phyloP scores from a whole-genome alignment of 2,329 filamentous ascomycete genomes.

The Ambrosiella beaveri region DNA sequence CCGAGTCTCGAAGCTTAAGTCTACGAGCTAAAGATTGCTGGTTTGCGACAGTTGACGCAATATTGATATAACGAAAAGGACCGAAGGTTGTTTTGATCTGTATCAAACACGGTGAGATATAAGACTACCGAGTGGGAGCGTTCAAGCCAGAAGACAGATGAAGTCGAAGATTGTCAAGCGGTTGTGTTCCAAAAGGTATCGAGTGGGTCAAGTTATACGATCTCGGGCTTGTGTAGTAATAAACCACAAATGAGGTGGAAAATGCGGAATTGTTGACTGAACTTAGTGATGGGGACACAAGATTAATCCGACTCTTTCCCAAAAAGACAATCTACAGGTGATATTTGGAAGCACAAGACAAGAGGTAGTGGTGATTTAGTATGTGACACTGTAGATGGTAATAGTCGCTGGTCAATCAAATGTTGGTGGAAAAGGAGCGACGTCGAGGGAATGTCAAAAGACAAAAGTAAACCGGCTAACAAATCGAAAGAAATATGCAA shows the following conservation, averaged over 20 bases:
- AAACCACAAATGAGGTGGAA: no score
- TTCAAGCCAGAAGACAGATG: background rate
- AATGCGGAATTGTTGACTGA: no score
- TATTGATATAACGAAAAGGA: background rate
- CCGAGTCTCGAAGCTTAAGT: background rate
- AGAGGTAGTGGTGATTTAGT: background rate
- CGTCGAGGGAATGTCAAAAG: background rate
- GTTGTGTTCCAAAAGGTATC: background rate
- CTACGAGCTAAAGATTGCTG: slow-evolving; percentile 1
- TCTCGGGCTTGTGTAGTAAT: no score
- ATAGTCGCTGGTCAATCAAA: background rate
- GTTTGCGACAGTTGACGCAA: background rate
- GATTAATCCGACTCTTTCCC: background rate
- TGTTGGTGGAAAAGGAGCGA: background rate
- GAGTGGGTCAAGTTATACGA: background rate
- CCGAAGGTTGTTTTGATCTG: background rate
- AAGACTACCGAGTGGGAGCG: no score
- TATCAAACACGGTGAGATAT: no score
- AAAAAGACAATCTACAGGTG: background rate
- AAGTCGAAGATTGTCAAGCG: background rate
- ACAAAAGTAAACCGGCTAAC: background rate
- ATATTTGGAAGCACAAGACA: background rate
- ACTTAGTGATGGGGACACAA: background rate
- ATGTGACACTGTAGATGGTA: background rate
- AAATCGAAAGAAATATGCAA: background rate